Evolutionary conservation across 768 basidiomycete genomes (phyloP).

Genomic region (Russula olivacea): DNA sequence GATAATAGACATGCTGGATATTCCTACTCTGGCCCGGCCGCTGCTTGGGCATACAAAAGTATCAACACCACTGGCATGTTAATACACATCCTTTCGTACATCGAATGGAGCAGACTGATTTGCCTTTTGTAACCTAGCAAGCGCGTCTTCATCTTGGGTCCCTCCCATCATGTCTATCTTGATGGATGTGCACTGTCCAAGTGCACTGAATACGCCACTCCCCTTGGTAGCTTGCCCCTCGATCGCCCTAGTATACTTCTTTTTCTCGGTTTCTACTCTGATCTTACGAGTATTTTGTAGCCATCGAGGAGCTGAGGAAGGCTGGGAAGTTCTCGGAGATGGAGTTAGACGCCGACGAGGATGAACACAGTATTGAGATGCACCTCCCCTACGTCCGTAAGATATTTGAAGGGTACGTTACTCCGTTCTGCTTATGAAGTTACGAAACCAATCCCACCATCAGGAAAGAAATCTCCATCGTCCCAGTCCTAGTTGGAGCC

Average conservation of each 20-base stretch:
- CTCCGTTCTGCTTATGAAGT: background rate
- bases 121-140: constrained; percentile 45
- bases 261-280: background rate
- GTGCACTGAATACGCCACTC: constrained; percentile 78
- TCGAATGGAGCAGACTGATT: background rate
- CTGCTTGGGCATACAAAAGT: constrained; percentile 93
- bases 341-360: constrained; percentile 67
- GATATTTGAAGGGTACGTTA: constrained; percentile 65
- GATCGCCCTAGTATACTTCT: constrained; percentile 65
- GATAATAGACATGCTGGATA: constrained; percentile 85
- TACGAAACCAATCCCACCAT: background rate
- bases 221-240: constrained; percentile 74
- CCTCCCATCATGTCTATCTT: constrained; percentile 89
- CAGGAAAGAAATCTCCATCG: constrained; percentile 71
- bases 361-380: constrained; percentile 98
- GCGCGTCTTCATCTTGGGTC: constrained; percentile 90
- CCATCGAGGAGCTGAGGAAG: constrained; percentile 54
- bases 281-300: constrained; percentile 35
- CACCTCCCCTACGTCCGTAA: constrained; percentile 89
- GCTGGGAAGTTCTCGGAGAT: constrained; percentile 71
- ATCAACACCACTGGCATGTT: constrained; percentile 81
- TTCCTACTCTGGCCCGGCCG: constrained; percentile 86
- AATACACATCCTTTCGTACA: constrained; percentile 29
- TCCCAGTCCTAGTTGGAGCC: constrained; percentile 88
- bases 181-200: constrained; percentile 79